Conservation (phyloP, 78 protist species). For the Dictyostelium discoideum region dicty_2.7 NC_007088.5:664001-664500, state of each 20-base stretch:
- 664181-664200: no score
- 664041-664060: no score
- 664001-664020: no score
- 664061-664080: no score
- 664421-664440: background rate
- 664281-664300: background rate
- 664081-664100: no score
- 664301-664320: background rate
- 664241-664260: background rate
- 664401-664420: background rate
- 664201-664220: background rate
- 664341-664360: no score
- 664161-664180: no score
- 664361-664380: background rate
- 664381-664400: background rate
- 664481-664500: background rate
- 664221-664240: background rate
- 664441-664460: background rate
- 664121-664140: no score
- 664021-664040: no score
- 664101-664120: no score
- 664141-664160: no score
- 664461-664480: background rate
- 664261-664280: background rate
- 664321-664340: no score